Conservation (phyloP, 331 rosid genomes). For the Pyrus hybrid region DNA sequence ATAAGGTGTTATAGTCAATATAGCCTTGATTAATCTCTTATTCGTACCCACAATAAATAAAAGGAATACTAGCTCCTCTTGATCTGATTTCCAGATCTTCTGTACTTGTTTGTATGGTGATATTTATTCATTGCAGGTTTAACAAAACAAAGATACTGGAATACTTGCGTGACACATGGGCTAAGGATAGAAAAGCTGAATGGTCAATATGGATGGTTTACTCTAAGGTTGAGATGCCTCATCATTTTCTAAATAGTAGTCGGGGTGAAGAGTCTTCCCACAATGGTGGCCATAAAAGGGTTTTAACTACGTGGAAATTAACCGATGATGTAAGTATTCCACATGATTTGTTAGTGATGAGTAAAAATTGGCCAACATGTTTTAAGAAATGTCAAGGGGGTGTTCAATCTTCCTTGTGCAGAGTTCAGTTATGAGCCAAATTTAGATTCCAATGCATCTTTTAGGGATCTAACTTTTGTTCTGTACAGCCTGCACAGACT, state of each 20-base stretch:
- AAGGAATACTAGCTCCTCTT: background rate
- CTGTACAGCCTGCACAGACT: slow-evolving; percentile 64
- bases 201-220: slow-evolving; percentile 99
- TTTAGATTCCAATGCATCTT: background rate
- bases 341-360: background rate
- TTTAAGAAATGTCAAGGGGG: background rate
- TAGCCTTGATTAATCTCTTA: background rate
- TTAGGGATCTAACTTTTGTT: slow-evolving; percentile 7
- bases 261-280: slow-evolving; percentile 51
- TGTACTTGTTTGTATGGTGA: slow-evolving; percentile 13
- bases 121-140: slow-evolving; percentile 42
- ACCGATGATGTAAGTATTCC: slow-evolving; percentile 68
- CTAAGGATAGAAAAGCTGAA: slow-evolving; percentile 73
- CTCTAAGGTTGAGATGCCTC: slow-evolving; percentile 92
- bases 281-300: slow-evolving; percentile 53
- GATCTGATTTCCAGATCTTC: background rate
- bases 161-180: slow-evolving; percentile 59
- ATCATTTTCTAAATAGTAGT: slow-evolving; percentile 46
- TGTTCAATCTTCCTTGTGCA: background rate
- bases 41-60: background rate
- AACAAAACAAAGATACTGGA: slow-evolving; percentile 62
- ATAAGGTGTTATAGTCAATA: background rate
- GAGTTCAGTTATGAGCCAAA: background rate
- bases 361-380: background rate
- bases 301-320: slow-evolving; percentile 57